phyloP scores from a whole-genome alignment of 192 early-diverging fungal genomes.

The Podila horticola region DNA sequence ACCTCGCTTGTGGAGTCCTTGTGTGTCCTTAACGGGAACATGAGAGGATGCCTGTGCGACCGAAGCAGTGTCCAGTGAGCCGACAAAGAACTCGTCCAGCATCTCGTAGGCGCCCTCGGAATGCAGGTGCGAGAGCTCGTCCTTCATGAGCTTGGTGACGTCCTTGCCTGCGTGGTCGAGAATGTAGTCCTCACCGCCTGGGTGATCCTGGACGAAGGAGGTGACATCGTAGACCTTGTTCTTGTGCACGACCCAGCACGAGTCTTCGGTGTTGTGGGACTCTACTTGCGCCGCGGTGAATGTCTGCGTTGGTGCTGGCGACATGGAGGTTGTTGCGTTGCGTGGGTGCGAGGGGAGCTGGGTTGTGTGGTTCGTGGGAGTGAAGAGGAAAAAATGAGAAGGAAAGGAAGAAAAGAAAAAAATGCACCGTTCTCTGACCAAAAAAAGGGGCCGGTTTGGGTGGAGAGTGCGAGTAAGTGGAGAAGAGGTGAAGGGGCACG shows the following conservation, averaged over 20 bases:
- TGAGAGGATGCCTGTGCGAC: not conserved
- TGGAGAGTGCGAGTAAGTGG: not conserved
- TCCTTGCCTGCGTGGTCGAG: constrained; percentile 90
- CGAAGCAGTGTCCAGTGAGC: constrained; percentile 26
- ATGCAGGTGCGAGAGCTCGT: constrained; percentile 80
- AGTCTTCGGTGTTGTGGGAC: constrained; percentile 73
- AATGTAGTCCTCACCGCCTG: constrained; percentile 91
- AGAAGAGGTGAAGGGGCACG: too few species aligned
- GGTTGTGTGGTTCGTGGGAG: not conserved
- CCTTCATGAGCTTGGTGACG: constrained; percentile 80
- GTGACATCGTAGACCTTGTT: constrained; percentile 92
- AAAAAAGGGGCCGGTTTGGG: not conserved
- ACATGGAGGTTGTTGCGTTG: not conserved
- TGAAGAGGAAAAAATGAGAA: not conserved
- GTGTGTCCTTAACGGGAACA: not conserved
- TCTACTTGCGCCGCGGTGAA: constrained; percentile 74
- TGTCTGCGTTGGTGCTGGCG: constrained; percentile 8
- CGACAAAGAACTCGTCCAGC: constrained; percentile 86
- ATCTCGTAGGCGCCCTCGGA: constrained; percentile 88
- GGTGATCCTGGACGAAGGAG: constrained; percentile 89
- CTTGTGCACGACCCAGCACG: constrained; percentile 85
- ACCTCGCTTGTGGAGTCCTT: too few species aligned
- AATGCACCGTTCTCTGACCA: not conserved
- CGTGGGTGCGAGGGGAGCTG: not conserved
- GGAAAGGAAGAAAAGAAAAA: not conserved